These are phyloP conservation scores for Aspergillus japonicus DNA, from an alignment of 2,329 filamentous ascomycete species.

Conservation along the genomic window DNA sequence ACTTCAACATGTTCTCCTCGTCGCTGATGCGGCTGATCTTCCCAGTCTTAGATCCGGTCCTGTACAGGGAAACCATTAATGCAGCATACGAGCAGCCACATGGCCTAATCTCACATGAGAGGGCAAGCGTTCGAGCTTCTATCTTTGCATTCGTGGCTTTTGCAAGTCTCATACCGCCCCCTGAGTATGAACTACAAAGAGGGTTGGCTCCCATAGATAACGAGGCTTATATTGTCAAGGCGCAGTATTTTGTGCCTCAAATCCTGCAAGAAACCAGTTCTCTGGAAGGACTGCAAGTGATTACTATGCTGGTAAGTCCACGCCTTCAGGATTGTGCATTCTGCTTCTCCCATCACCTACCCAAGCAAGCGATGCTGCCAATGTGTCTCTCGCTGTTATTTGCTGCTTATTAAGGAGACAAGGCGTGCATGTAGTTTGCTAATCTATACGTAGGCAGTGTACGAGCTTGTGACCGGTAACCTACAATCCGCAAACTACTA, in stretches of 20 bases:
- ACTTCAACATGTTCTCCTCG: constrained; percentile 31
- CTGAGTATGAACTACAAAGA: constrained; percentile 12
- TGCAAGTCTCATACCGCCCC: constrained; percentile 27
- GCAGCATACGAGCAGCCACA: constrained; percentile 43
- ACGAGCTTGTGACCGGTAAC: constrained; percentile 49
- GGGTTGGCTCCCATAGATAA: constrained; percentile 34
- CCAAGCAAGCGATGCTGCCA: not conserved
- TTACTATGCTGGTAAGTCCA: constrained; percentile 50
- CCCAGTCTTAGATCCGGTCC: constrained; percentile 48
- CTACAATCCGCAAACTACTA: constrained; percentile 49
- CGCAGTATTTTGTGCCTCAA: constrained; percentile 45
- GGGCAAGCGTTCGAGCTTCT: constrained; percentile 45
- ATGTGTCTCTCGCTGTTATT: not conserved
- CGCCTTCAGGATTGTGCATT: not conserved
- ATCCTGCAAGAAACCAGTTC: constrained; percentile 45
- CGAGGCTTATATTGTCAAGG: constrained; percentile 43
- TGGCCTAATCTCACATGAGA: constrained; percentile 21
- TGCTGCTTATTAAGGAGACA: not conserved
- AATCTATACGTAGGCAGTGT: constrained; percentile 36
- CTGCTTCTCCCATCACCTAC: no score
- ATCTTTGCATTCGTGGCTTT: constrained; percentile 52
- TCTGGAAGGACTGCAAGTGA: constrained; percentile 47
- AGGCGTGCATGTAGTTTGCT: not conserved
- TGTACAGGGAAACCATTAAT: constrained; percentile 50
- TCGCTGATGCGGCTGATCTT: constrained; percentile 48